Conservation (phyloP, 2,329 filamentous ascomycete species). For the Aspergillus fumigatus region DNA sequence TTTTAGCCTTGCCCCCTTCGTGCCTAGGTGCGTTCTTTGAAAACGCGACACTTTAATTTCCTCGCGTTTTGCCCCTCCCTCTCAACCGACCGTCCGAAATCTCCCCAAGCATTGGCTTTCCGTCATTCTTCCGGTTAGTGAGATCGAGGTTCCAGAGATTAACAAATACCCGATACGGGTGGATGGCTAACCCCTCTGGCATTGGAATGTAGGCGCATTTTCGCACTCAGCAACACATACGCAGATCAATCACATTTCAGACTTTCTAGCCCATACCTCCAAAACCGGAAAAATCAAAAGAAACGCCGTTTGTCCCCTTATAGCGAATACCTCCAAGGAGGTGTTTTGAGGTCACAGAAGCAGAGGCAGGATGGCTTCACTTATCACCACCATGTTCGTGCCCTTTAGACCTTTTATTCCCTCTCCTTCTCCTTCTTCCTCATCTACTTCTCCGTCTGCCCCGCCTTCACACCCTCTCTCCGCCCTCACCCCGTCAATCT, state of each 20-base stretch:
- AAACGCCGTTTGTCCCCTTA: slow-evolving; percentile 2
- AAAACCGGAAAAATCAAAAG: slow-evolving; percentile 14
- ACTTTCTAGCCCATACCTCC: slow-evolving; percentile 3
- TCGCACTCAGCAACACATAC: slow-evolving; percentile 5
- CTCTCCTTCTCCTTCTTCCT: slow-evolving; percentile 25
- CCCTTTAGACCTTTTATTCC: slow-evolving; percentile 31
- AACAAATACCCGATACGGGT: background rate
- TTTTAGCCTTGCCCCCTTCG: background rate
- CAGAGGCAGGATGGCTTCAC: slow-evolving; percentile 59
- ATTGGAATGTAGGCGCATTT: slow-evolving; percentile 23
- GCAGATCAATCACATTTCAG: slow-evolving; percentile 14
- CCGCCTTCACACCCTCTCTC: slow-evolving; percentile 13
- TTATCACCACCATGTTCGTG: slow-evolving; percentile 78
- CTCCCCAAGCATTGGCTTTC: background rate
- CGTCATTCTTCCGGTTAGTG: background rate
- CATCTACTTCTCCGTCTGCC: slow-evolving; percentile 15
- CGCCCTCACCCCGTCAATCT: slow-evolving; percentile 22
- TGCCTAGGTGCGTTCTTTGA: background rate
- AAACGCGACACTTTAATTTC: background rate
- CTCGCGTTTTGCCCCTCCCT: background rate
- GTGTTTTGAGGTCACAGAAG: background rate
- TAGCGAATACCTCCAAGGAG: slow-evolving; percentile 3
- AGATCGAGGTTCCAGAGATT: background rate
- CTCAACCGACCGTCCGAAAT: background rate
- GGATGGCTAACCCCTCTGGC: slow-evolving; percentile 8